Conservation (phyloP, 345 rosid species). For the Eucalyptus pauciflora region DNA sequence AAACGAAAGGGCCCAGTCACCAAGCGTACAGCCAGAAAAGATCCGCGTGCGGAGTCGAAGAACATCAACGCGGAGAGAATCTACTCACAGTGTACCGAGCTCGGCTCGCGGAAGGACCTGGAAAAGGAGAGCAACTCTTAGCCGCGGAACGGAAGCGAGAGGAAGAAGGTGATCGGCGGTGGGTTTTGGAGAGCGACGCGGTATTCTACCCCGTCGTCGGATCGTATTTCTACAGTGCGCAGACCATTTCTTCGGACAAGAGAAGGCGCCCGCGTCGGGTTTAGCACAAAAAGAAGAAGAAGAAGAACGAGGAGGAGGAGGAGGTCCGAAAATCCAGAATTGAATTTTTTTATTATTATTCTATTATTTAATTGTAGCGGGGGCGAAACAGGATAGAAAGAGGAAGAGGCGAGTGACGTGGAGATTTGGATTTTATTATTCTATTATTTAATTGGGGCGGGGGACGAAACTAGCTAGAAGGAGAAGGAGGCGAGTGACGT, state of each 20-base stretch:
- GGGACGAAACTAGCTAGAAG: not conserved
- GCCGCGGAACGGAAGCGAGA: not conserved
- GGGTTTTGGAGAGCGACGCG: not conserved
- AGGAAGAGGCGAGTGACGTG: not conserved
- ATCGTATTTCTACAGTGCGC: not conserved
- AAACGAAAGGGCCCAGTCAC: not conserved
- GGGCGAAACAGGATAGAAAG: not conserved
- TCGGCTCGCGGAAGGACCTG: not conserved
- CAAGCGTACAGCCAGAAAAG: not conserved
- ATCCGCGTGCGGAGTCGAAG: not conserved
- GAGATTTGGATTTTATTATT: not conserved
- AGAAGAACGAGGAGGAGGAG: too few species aligned
- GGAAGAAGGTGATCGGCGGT: not conserved
- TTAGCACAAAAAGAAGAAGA: not conserved
- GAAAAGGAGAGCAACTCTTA: not conserved
- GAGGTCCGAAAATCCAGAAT: not conserved
- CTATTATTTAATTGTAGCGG: not conserved
- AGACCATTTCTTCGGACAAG: not conserved
- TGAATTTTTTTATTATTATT: not conserved
- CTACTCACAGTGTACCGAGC: not conserved
- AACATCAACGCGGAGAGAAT: not conserved
- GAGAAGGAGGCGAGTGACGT: not conserved
- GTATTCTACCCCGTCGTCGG: not conserved
- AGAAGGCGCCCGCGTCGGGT: not conserved
- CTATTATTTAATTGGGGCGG: not conserved